These are phyloP conservation scores for Pythium vanterpoolii DNA, from an alignment of 352 stramenopile species.

Conservation along the genomic window DNA sequence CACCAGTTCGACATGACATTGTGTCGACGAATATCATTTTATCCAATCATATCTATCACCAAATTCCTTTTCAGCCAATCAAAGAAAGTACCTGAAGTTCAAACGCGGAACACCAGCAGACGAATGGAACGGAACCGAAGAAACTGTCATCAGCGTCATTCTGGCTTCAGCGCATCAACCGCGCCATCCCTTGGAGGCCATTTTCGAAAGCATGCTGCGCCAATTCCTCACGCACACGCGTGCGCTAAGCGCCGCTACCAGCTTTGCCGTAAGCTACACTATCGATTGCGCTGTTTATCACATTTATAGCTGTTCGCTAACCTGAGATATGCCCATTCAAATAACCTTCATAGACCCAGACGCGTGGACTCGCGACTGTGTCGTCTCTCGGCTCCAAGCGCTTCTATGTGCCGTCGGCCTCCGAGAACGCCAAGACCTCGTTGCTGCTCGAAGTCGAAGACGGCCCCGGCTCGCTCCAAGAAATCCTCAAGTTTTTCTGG, in stretches of 20 bases:
- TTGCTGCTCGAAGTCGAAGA: slow-evolving; percentile 76
- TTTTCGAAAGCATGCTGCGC: slow-evolving; percentile 19
- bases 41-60: neutral
- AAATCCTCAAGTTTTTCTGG: slow-evolving; percentile 96
- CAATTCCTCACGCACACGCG: slow-evolving; percentile 16
- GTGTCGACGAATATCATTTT: slow-evolving; percentile 6
- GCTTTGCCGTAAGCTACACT: slow-evolving; percentile 6
- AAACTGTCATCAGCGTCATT: slow-evolving; percentile 8
- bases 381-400: slow-evolving; percentile 23
- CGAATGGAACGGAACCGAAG: slow-evolving; percentile 7
- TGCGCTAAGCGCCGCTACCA: slow-evolving; percentile 3
- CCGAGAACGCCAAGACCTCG: slow-evolving; percentile 69
- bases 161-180: neutral
- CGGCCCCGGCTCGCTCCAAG: slow-evolving; percentile 85
- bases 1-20: slow-evolving; percentile 8
- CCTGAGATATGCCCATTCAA: neutral
- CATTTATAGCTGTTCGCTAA: neutral
- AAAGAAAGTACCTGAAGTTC: slow-evolving; percentile 14
- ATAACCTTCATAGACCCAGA: slow-evolving; percentile 3
- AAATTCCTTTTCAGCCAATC: slow-evolving; percentile 7
- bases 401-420: slow-evolving; percentile 22
- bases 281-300: slow-evolving; percentile 6
- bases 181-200: neutral
- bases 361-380: slow-evolving; percentile 10
- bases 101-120: slow-evolving; percentile 15